A percentile compares a stretch with the other conserved stretches of the same genome.
Evolutionary conservation across 1,284 basidiomycete genomes (phyloP).

Genomic region (Leccinum ponderosum): DNA sequence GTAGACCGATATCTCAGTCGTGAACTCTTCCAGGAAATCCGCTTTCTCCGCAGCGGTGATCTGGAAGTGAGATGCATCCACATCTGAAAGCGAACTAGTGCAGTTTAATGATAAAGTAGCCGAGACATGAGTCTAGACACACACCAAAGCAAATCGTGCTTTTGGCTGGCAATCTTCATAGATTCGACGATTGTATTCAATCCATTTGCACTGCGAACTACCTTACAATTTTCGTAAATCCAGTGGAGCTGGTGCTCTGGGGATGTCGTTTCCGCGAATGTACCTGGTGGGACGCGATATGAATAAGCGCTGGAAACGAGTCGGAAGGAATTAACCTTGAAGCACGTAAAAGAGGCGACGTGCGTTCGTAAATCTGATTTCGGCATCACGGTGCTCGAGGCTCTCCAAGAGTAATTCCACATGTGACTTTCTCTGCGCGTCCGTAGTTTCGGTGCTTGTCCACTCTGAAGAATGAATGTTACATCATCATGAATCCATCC

Average conservation of each 20-base stretch:
- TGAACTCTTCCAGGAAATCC: conserved; percentile 84
- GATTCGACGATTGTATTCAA: conserved; percentile 84
- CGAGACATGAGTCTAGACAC: conserved; percentile 10
- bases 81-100: conserved; percentile 67
- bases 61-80: conserved; percentile 66
- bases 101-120: conserved; percentile 4
- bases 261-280: conserved; percentile 88
- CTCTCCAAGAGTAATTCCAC: conserved; percentile 82
- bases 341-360: conserved; percentile 86
- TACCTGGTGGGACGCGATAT: conserved; percentile 54
- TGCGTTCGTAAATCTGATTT: conserved; percentile 84
- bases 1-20: conserved; percentile 89
- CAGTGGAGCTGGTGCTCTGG: conserved; percentile 95
- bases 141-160: conserved; percentile 84
- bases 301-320: conserved; percentile 15
- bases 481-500: neutral
- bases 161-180: conserved; percentile 86
- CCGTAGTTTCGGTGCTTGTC: conserved; percentile 59
- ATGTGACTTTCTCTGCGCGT: conserved; percentile 66
- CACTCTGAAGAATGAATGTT: conserved; percentile 57
- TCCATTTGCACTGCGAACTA: conserved; percentile 85
- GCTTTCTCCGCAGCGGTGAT: conserved; percentile 69
- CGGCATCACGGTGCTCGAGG: conserved; percentile 83
- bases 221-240: conserved; percentile 93
- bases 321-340: conserved; percentile 61